Base-by-base conservation (phyloP, 169 alveolate species). In the Plasmodium sp. region DNA sequence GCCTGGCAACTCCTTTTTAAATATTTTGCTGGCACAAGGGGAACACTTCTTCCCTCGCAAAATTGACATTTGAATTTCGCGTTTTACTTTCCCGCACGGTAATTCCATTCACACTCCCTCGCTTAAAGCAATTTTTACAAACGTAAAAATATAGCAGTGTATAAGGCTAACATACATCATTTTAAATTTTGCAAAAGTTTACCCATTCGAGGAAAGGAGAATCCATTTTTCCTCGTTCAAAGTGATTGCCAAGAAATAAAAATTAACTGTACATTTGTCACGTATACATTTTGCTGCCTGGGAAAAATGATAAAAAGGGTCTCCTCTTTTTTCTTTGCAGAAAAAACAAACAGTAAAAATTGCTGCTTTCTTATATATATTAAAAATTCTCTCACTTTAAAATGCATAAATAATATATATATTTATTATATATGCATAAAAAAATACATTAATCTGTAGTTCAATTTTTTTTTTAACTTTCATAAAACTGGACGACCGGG, bases 401-500 rank as follows among this genome's bases (percentile, higher is more conserved):
- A 48, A 48, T 48, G n/a, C 2, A 39, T 39, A 39, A 39, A 39
- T 39, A 39, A 39, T 39, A 39, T 2, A 39, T 5, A 39, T 39
- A 39, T 5, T 0, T 39, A 39, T 0, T 39, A 39, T 39, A 39
- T 39, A 22, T 39, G 45, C 4, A 39, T 39, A 2, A 39, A 39
- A 39, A 39, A 39, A 39, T 39, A 39, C 5, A 5, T 4, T 39
- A 4, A 39, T 0, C 0, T 39, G 4, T 39, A 2, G 0, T 39
- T 39, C 5, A 14, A 43, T 14, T 7, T 36, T 33, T 10, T 79
- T 51, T 84, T 12, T 0, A n/a, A 36, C 0, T 6, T 22, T 0
- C 6, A 22, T 0, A 75, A 75, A 22, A 2, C 2, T 96, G 98
- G 98, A 96, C 98, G 97, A 95, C 97, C 97, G 98, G 99, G 99